phyloP scores from a whole-genome alignment of 176 grass and related monocot genomes.

The Phoenix dactylifera region DNA sequence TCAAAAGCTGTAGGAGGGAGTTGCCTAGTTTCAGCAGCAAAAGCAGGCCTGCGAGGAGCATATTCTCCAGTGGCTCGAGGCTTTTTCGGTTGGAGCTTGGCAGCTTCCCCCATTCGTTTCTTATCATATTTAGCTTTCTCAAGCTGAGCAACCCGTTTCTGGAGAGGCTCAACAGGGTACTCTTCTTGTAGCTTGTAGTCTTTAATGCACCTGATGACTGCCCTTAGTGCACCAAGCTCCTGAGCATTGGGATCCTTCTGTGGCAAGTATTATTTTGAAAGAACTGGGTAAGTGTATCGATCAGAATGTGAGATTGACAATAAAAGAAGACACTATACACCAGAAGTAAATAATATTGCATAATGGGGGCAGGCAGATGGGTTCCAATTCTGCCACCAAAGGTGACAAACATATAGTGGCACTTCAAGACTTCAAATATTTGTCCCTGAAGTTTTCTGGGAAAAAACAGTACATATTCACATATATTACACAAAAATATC shows the following conservation, averaged over 20 bases:
- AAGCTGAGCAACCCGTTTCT: slow-evolving; percentile 47
- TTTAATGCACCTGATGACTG: slow-evolving; percentile 53
- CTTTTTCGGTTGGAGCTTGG: slow-evolving; percentile 33
- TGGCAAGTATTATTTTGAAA: slow-evolving; percentile 1
- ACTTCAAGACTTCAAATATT: not conserved
- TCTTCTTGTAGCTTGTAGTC: slow-evolving; percentile 76
- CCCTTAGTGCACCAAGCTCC: slow-evolving; percentile 42
- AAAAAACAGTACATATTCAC: not conserved
- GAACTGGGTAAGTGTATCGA: not conserved
- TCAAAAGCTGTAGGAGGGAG: slow-evolving; percentile 25
- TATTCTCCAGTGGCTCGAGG: slow-evolving; percentile 22
- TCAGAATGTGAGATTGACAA: too few relatives aligned
- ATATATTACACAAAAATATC: not conserved
- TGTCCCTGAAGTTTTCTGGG: not conserved
- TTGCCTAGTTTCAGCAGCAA: slow-evolving; percentile 25
- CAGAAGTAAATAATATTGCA: too few relatives aligned
- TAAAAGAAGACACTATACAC: slow-evolving; percentile 1
- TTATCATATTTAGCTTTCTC: slow-evolving; percentile 53
- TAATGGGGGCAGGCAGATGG: too few relatives aligned
- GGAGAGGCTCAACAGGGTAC: slow-evolving; percentile 59
- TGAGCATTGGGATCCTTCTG: slow-evolving; percentile 45
- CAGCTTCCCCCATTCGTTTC: slow-evolving; percentile 24
- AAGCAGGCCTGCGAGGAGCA: slow-evolving; percentile 23
- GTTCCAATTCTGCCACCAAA: too few relatives aligned
- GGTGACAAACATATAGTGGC: not conserved